Percentiles rank a stretch among this genome's conserved stretches.
phyloP scores from a whole-genome alignment of 2,329 filamentous ascomycete genomes.

The Talaromyces amestolkiae region DNA sequence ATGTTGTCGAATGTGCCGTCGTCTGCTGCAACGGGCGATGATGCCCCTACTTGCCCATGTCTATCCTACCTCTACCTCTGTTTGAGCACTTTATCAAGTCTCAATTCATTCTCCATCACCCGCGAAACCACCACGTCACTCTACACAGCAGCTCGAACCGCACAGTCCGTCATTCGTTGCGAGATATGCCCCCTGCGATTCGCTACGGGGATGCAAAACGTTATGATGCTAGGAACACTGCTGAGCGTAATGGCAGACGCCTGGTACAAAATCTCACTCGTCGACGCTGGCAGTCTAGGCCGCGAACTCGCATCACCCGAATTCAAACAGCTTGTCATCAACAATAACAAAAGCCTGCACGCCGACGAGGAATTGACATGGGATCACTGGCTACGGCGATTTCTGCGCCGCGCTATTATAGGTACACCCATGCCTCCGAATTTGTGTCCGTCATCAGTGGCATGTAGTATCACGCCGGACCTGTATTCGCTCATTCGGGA shows the following conservation, averaged over 20 bases:
- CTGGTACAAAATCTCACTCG: constrained; percentile 42
- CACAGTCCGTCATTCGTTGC: constrained; percentile 43
- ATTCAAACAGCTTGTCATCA: constrained; percentile 28
- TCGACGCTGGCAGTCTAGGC: constrained; percentile 37
- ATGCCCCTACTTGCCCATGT: constrained; percentile 35
- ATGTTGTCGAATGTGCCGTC: constrained; percentile 24
- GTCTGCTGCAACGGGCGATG: constrained; percentile 24
- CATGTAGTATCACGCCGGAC: constrained; percentile 34
- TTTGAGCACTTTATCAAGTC: constrained; percentile 42
- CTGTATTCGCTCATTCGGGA: constrained; percentile 40
- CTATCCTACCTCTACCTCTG: constrained; percentile 45
- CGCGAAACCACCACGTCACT: constrained; percentile 45
- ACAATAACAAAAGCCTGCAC: constrained; percentile 24
- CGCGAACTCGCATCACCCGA: constrained; percentile 34
- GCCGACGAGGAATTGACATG: constrained; percentile 32
- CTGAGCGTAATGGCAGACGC: constrained; percentile 45
- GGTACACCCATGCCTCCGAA: constrained; percentile 30
- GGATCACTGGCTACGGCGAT: constrained; percentile 39
- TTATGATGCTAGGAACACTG: constrained; percentile 47
- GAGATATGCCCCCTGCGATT: constrained; percentile 42
- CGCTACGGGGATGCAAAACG: constrained; percentile 44
- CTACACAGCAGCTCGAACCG: constrained; percentile 43
- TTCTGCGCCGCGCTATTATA: constrained; percentile 36
- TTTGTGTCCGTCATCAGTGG: constrained; percentile 21
- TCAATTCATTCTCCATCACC: constrained; percentile 44